Evolutionary conservation across 257 asterid genomes (phyloP).

Genomic region (Ehretia macrophylla): DNA sequence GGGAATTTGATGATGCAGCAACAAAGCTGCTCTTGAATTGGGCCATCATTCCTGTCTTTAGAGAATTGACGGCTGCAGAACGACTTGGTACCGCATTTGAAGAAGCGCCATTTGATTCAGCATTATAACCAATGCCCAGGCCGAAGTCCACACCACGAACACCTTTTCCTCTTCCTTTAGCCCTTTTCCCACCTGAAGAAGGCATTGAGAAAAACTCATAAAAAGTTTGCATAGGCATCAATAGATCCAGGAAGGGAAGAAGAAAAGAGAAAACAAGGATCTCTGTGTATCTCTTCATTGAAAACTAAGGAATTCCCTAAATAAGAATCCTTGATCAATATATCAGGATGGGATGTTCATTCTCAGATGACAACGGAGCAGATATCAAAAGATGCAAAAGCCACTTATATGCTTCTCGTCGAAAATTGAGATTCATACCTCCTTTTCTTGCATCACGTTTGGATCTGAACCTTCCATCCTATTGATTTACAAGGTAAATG

Average conservation of each 20-base stretch:
- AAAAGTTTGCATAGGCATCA: too few relatives aligned
- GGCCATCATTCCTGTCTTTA: conserved; percentile 73
- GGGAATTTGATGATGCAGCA: conserved; percentile 82
- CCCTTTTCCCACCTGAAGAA: conserved; percentile 87
- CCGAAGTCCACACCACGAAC: conserved; percentile 97
- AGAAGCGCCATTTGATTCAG: conserved; percentile 46
- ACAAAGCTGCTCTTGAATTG: conserved; percentile 80
- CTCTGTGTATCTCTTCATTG: not conserved
- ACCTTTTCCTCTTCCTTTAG: conserved; percentile 77
- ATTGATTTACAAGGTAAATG: conserved; percentile 37
- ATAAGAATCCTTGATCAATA: not conserved
- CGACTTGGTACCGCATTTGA: conserved; percentile 50
- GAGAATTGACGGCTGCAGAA: conserved; percentile 61
- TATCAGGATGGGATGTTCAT: too few relatives aligned
- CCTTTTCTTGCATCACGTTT: conserved; percentile 98
- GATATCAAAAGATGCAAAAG: too few relatives aligned
- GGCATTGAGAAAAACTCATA: too few relatives aligned
- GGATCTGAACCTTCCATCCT: conserved; percentile 98
- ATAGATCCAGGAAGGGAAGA: not conserved
- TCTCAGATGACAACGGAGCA: too few relatives aligned
- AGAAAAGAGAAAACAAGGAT: not conserved
- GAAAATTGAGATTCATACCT: conserved; percentile 54
- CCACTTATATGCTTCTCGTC: too few relatives aligned
- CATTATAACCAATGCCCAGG: conserved; percentile 82
- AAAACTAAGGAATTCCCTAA: not conserved